Evolutionary conservation across 2,329 filamentous ascomycete species (phyloP).

Genomic region (Fusarium chlamydosporum): DNA sequence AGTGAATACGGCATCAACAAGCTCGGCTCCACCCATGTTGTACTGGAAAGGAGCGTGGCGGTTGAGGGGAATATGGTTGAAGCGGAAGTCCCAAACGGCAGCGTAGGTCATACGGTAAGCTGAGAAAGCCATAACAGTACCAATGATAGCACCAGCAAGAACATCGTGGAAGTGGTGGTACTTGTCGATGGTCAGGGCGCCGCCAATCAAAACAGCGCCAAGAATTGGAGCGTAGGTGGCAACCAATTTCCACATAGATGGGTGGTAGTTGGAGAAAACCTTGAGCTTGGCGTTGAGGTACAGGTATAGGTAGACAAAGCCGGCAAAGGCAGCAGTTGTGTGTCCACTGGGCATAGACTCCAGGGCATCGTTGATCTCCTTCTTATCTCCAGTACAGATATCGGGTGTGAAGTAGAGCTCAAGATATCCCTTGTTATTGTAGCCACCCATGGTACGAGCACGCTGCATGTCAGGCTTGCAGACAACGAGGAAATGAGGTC

Average conservation of each 20-base stretch:
- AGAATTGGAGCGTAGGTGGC: conserved; percentile 75
- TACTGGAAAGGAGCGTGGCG: conserved; percentile 70
- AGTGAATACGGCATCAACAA: conserved; percentile 70
- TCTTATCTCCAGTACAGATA: conserved; percentile 76
- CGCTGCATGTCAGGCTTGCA: conserved; percentile 68
- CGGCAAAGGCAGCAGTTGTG: conserved; percentile 79
- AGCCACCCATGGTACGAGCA: conserved; percentile 51
- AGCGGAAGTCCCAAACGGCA: conserved; percentile 76
- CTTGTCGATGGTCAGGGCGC: conserved; percentile 78
- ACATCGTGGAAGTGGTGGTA: conserved; percentile 84
- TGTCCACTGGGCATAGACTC: conserved; percentile 82
- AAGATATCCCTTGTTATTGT: conserved; percentile 66
- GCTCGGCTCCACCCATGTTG: conserved; percentile 58
- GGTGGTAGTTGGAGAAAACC: conserved; percentile 79
- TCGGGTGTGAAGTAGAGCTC: conserved; percentile 77
- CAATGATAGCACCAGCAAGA: conserved; percentile 75
- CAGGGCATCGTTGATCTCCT: conserved; percentile 76
- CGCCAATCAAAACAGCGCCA: conserved; percentile 76
- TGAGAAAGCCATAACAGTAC: conserved; percentile 74
- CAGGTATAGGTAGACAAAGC: conserved; percentile 77
- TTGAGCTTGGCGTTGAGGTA: conserved; percentile 86
- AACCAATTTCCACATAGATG: conserved; percentile 80
- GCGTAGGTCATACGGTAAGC: conserved; percentile 78
- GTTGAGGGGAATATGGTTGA: conserved; percentile 74
- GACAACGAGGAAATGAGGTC: conserved; percentile 79